Conservation (phyloP, 805 yeast species). For the Candida maltosa region DNA sequence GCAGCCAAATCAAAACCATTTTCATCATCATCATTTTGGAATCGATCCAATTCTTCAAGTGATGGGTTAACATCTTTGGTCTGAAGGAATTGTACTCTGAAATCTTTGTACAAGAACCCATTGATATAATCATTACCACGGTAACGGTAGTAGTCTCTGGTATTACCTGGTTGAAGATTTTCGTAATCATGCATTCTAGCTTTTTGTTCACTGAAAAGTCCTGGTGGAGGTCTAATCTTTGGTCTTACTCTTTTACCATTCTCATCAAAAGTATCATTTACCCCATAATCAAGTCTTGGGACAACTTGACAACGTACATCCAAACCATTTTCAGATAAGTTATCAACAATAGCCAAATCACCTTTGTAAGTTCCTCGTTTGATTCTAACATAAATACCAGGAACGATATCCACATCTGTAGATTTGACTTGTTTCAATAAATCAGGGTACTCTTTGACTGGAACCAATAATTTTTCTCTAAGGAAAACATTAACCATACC, state of each 20-base stretch:
- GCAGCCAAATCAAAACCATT: constrained; percentile 87
- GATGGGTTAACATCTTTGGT: constrained; percentile 82
- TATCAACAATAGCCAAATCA: constrained; percentile 90
- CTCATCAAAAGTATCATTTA: constrained; percentile 48
- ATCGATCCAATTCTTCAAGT: constrained; percentile 82
- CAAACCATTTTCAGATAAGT: constrained; percentile 88
- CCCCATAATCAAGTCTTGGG: constrained; percentile 91
- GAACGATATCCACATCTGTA: constrained; percentile 81
- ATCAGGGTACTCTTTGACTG: constrained; percentile 93
- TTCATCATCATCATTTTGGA: constrained; percentile 70
- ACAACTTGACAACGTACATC: constrained; percentile 92
- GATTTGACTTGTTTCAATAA: constrained; percentile 85
- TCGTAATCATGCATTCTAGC: constrained; percentile 83
- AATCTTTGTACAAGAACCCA: constrained; percentile 85
- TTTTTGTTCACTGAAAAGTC: constrained; percentile 83
- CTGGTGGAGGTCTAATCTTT: constrained; percentile 76
- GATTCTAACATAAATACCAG: constrained; percentile 89
- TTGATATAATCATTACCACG: constrained; percentile 85
- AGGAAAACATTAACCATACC: constrained; percentile 86
- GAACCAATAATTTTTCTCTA: constrained; percentile 77
- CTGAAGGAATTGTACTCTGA: constrained; percentile 76
- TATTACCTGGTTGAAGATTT: constrained; percentile 62
- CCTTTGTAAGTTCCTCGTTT: constrained; percentile 89
- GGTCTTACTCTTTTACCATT: constrained; percentile 47
- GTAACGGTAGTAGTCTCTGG: constrained; percentile 62